Conservation (phyloP, 1,284 basidiomycete genomes). For the Golubevia sp. region DNA sequence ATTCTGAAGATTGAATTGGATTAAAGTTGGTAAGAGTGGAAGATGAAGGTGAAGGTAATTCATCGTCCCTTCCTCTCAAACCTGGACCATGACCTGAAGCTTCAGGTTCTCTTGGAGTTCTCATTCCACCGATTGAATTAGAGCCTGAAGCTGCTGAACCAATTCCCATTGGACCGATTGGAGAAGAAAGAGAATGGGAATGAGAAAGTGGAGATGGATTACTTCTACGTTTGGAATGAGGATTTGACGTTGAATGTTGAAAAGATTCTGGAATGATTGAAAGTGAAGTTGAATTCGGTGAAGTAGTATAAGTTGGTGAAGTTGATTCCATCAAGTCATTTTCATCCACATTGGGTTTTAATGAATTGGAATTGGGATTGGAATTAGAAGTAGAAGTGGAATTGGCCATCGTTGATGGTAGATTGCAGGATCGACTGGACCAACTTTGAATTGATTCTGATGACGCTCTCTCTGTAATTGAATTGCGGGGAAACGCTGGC, state of each 20-base stretch:
- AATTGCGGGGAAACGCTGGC: too few species aligned
- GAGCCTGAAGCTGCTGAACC: constrained; percentile 12
- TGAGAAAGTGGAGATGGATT: constrained; percentile 3
- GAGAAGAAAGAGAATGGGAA: constrained; percentile 21
- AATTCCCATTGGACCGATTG: too few species aligned
- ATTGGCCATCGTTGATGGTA: too few species aligned
- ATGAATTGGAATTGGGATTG: too few species aligned
- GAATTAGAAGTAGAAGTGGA: too few species aligned
- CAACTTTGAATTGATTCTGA: too few species aligned
- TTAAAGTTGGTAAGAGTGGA: not conserved
- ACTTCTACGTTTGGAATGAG: not conserved
- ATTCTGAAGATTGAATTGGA: not conserved
- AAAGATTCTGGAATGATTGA: not conserved
- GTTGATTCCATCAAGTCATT: too few species aligned
- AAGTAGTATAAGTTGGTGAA: too few species aligned
- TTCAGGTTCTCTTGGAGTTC: constrained; percentile 3
- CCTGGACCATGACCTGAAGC: constrained; percentile 12
- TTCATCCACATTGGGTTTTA: too few species aligned
- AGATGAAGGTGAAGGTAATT: not conserved
- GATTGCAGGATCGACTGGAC: too few species aligned
- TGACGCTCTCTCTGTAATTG: too few species aligned
- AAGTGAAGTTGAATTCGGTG: too few species aligned
- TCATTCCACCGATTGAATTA: constrained; percentile 1
- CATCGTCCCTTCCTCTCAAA: constrained; percentile 9
- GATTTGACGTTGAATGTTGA: not conserved